These are phyloP conservation scores for Entelexis paramagnoliae DNA, from an alignment of 1,139 yeast species.

Conservation along the genomic window DNA sequence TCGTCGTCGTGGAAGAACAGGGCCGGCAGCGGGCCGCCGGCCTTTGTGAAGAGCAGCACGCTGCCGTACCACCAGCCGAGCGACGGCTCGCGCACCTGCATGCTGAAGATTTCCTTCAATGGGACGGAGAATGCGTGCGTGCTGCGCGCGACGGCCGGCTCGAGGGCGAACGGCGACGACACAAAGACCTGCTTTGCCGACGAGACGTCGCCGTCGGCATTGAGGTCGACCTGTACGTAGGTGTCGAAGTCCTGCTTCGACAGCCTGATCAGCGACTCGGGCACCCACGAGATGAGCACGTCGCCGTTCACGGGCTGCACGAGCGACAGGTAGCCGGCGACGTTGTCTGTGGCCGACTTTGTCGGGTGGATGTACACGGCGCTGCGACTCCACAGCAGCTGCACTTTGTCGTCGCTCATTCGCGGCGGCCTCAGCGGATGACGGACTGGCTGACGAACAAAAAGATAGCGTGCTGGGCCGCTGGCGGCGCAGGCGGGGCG, in stretches of 20 bases:
- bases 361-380: slow-evolving; percentile 70
- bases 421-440: not conserved
- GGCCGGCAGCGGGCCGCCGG: slow-evolving; percentile 67
- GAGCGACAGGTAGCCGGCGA: slow-evolving; percentile 63
- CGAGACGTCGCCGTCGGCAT: slow-evolving; percentile 25
- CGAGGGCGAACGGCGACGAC: slow-evolving; percentile 39
- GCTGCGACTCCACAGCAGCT: slow-evolving; percentile 34
- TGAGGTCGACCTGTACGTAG: slow-evolving; percentile 48
- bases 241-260: slow-evolving; percentile 39
- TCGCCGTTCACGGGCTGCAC: slow-evolving; percentile 51
- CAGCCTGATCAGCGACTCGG: slow-evolving; percentile 46
- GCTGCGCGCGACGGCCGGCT: slow-evolving; percentile 38
- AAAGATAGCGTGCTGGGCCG: not conserved
- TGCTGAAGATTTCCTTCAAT: slow-evolving; percentile 54
- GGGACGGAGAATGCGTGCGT: slow-evolving; percentile 59
- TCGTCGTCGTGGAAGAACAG: slow-evolving; percentile 88
- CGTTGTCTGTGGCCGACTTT: slow-evolving; percentile 58
- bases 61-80: slow-evolving; percentile 92
- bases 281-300: slow-evolving; percentile 60
- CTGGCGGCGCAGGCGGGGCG: slow-evolving; percentile 1
- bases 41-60: slow-evolving; percentile 54
- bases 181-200: slow-evolving; percentile 33
- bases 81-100: slow-evolving; percentile 76
- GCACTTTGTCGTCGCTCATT: slow-evolving; percentile 24
- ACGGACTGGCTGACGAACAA: not conserved